phyloP scores from a whole-genome alignment of 1,284 basidiomycete species.

The Afroboletus lepidellus region DNA sequence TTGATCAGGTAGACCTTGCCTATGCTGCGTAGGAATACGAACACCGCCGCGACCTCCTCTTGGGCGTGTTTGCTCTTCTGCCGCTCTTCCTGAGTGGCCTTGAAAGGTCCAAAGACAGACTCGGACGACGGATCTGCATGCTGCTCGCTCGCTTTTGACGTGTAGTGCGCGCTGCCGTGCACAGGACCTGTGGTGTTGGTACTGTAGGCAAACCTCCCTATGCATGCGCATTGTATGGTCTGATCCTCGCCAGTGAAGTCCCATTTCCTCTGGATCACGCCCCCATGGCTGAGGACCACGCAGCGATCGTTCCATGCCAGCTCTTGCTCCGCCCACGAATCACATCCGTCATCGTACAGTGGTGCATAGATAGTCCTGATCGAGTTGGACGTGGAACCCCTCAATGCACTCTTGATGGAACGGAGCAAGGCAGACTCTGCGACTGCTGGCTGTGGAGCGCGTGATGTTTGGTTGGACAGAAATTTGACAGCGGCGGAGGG shows the following conservation, averaged over 20 bases:
- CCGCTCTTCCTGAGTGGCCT: constrained; percentile 29
- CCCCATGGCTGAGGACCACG: constrained; percentile 69
- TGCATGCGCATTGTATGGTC: constrained; percentile 72
- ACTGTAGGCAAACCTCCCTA: constrained; percentile 67
- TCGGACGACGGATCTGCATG: constrained; percentile 35
- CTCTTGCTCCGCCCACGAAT: constrained; percentile 45
- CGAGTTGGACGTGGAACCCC: constrained; percentile 45
- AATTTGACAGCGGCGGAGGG: constrained; percentile 33
- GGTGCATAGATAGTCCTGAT: constrained; percentile 39
- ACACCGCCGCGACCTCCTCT: constrained; percentile 56
- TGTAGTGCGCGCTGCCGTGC: constrained; percentile 40
- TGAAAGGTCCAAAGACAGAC: constrained; percentile 63
- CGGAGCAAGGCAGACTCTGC: constrained; percentile 46
- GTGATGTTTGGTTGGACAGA: constrained; percentile 18
- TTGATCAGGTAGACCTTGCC: constrained; percentile 74
- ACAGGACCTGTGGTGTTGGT: constrained; percentile 32
- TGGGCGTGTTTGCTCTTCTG: constrained; percentile 32
- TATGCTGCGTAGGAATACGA: constrained; percentile 75
- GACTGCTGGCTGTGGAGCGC: constrained; percentile 6
- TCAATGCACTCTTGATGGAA: constrained; percentile 51
- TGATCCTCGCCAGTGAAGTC: constrained; percentile 70
- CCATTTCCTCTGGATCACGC: constrained; percentile 73
- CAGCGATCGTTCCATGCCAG: constrained; percentile 71
- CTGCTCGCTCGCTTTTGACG: constrained; percentile 29
- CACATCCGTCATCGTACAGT: constrained; percentile 35